These are phyloP conservation scores for Suhomyces choctaworum DNA, from an alignment of 1,139 yeast genomes.

Conservation along the genomic window DNA sequence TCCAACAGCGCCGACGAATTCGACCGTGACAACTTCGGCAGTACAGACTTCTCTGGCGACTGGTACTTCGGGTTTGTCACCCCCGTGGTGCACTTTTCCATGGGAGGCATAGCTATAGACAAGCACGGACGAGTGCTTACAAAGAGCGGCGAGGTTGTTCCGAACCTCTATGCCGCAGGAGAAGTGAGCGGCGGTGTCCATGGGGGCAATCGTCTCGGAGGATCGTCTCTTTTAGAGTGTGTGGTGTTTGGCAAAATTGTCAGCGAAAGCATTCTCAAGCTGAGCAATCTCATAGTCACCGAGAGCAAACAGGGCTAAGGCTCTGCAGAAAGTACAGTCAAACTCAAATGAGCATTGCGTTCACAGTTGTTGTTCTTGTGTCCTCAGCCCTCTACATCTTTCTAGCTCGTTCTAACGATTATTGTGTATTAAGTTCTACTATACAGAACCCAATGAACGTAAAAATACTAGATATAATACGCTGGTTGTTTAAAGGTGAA, in stretches of 20 bases:
- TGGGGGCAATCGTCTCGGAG: slow-evolving; percentile 41
- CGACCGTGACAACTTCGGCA: slow-evolving; percentile 26
- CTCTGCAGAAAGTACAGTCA: too few relatives aligned
- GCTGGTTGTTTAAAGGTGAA: slow-evolving; percentile 11
- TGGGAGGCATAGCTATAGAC: slow-evolving; percentile 42
- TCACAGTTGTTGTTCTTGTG: too few relatives aligned
- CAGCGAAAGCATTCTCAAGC: slow-evolving; percentile 12
- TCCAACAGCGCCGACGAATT: slow-evolving; percentile 18
- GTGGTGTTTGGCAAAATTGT: slow-evolving; percentile 38
- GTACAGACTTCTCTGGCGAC: slow-evolving; percentile 6
- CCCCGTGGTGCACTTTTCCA: slow-evolving; percentile 41
- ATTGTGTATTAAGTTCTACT: slow-evolving; percentile 15
- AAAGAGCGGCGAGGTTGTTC: slow-evolving; percentile 18
- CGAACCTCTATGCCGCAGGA: slow-evolving; percentile 37
- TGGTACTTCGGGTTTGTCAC: slow-evolving; percentile 37
- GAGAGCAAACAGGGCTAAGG: slow-evolving; percentile 4
- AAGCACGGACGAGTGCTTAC: slow-evolving; percentile 27
- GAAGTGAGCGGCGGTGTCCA: slow-evolving; percentile 44
- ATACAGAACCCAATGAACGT: slow-evolving; percentile 14
- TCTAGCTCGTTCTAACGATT: slow-evolving; percentile 3
- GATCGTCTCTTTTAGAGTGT: slow-evolving; percentile 41
- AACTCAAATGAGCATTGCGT: too few relatives aligned
- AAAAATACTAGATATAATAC: slow-evolving; percentile 12
- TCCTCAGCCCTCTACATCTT: background rate
- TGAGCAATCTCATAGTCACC: background rate